Base-by-base conservation (phyloP, 1,284 basidiomycete genomes). In the Meira nashicola region DNA sequence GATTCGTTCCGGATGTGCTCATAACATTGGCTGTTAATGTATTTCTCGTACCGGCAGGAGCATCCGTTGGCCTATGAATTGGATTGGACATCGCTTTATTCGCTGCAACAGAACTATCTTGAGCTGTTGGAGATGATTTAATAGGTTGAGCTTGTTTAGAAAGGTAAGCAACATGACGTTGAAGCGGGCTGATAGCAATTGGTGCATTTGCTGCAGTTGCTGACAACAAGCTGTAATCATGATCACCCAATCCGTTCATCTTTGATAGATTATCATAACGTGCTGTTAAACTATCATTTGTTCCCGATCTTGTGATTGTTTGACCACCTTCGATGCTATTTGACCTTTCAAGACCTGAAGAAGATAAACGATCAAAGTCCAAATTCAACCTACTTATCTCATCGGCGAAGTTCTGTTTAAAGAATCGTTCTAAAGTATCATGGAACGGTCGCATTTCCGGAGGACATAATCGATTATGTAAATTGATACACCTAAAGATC, bases 361-460 rank as follows among this genome's bases (percentile, higher is more conserved):
- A 33, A 4, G 28, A 33, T 33, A 8, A 33, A 6, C 12, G 6
- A 3, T 48, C 14, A 15, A 67, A 50, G 38, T 70, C 63, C 37
- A 74, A 51, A 6, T 64, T 66, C 49, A 78, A 62, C 17, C 72
- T 62, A 17, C 63, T 55, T 43, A 95, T 89, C 79, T 97, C 93
- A 23, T 92, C 90, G 0, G 86, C 80, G 80, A 92, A 96, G 71
- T 92, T 92, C 79, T 89, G 90, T 59, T 83, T 84, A 82, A 92
- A 96, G 80, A 95, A 57, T 70, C 85, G 86, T 78, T 89, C 87
- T 50, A 97, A 82, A 0, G 90, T 92, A 62, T 88, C 87, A 75
- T 97, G 92, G 83, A 97, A 96, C 2, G 87, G 85, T 52, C 88
- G 82, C 84, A 93, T 95, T 80, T 91, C 90, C 23, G 85, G 84